Base-by-base conservation (phyloP, 148 eudicot species). In the Dianthus caryophyllus region DNA sequence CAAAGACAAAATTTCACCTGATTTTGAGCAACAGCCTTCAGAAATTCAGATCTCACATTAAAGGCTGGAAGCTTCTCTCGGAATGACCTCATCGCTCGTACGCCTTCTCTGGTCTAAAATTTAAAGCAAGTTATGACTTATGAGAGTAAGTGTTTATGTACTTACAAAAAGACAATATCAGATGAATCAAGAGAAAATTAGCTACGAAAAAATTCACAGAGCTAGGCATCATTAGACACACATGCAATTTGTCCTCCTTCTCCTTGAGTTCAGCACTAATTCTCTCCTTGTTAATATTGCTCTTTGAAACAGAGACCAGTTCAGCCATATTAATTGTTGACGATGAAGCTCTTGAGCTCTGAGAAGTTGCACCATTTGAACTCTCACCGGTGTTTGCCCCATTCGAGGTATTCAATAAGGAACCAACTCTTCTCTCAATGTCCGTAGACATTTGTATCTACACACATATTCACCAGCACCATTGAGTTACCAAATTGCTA, bases 1-100 rank as follows among this genome's bases (percentile, higher is more conserved):
- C 26, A 30, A 38, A 63, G 44, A 15, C 16, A 15, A 49, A 57
- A 66, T 36, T 65, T 72, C 21, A 86, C 97, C 97, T 90, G 96
- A 83, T 88, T 86, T 50, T 76, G 54, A 57, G 97, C 86, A 79
- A 94, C 97, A 74, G 97, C 90, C 76, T 88, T 81, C 69, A 94
- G 70, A 78, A 94, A 90, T 68, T 88, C 90, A 39, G 83, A 79
- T 76, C 85, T 88, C 69, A 90, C 79, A 52, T 88, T 86, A 67
- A 71, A 83, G 20, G 98, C 98, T 62, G 97, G 97, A 66, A 90
- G 93, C 82, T 88, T 94, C 56, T 85, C 96, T 75, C 96, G 81
- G 75, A 93, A 94, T 39, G 78, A 75, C 46, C 71, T 72, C 97
- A 94, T 86, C 64, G 79, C 84, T 79, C 77, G 85, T 11, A 80